Percentiles rank a stretch among this genome's conserved stretches.
phyloP scores from a whole-genome alignment of 1,284 basidiomycete species.

The Pisolithus thermaeus region DNA sequence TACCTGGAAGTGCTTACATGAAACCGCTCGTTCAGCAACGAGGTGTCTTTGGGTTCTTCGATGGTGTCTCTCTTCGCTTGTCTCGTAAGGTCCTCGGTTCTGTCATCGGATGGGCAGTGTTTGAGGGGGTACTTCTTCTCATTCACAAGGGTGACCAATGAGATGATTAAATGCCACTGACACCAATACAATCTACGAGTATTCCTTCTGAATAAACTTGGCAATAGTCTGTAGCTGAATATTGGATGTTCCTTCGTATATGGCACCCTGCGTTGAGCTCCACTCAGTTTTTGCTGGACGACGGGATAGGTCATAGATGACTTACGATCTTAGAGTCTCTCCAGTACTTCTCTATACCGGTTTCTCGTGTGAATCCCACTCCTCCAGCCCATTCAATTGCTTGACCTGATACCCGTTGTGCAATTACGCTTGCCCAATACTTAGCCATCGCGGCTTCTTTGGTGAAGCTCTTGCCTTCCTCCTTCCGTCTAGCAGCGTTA shows the following conservation, averaged over 20 bases:
- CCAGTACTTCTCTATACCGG: constrained; percentile 93
- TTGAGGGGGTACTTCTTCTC: constrained; percentile 74
- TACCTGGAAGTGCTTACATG: neutral
- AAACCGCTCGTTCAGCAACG: constrained; percentile 53
- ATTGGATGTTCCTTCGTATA: constrained; percentile 95
- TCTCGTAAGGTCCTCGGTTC: constrained; percentile 87
- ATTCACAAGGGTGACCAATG: constrained; percentile 33
- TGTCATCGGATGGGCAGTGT: constrained; percentile 89
- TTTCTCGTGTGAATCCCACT: constrained; percentile 91
- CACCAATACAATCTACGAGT: constrained; percentile 36
- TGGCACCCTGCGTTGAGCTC: constrained; percentile 61
- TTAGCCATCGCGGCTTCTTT: constrained; percentile 99
- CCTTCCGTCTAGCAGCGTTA: constrained; percentile 92
- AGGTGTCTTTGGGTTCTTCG: constrained; percentile 76
- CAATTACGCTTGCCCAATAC: constrained; percentile 84
- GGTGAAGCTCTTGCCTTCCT: constrained; percentile 83
- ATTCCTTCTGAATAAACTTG: constrained; percentile 82
- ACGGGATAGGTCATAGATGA: constrained; percentile 13
- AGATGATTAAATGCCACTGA: neutral
- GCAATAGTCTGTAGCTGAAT: constrained; percentile 97
- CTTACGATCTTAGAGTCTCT: constrained; percentile 92
- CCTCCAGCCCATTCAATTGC: constrained; percentile 99
- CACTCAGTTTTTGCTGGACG: neutral
- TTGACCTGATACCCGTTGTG: constrained; percentile 79
- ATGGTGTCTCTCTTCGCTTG: constrained; percentile 78